phyloP scores from a whole-genome alignment of 2,329 filamentous ascomycete genomes.

The Aspergillus melleus region DNA sequence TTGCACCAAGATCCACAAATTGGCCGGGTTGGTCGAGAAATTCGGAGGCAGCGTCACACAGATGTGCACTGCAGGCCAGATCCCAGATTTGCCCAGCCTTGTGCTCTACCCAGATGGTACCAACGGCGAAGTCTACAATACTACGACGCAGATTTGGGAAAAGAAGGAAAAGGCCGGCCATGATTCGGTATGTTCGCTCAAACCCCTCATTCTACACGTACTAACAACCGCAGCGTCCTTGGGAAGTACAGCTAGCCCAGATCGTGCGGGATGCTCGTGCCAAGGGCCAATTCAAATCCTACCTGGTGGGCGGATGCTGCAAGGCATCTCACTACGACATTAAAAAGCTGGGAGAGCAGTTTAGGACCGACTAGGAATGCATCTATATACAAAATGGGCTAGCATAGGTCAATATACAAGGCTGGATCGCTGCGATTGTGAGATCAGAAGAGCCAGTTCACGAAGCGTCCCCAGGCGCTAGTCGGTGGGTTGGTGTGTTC shows the following conservation, averaged over 20 bases:
- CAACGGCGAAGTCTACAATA: slow-evolving; percentile 67
- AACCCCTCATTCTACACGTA: neutral
- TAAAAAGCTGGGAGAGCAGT: slow-evolving; percentile 26
- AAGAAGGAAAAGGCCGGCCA: slow-evolving; percentile 20
- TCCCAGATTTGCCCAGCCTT: slow-evolving; percentile 46
- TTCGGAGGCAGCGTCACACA: neutral
- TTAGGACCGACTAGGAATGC: slow-evolving; percentile 14
- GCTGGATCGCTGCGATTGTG: neutral
- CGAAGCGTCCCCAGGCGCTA: slow-evolving; percentile 23
- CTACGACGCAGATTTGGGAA: slow-evolving; percentile 61
- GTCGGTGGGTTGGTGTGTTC: slow-evolving; percentile 14
- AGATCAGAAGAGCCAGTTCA: slow-evolving; percentile 28
- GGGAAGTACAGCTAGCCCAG: slow-evolving; percentile 38
- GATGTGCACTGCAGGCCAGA: neutral
- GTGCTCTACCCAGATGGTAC: slow-evolving; percentile 70
- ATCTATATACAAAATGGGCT: slow-evolving; percentile 19
- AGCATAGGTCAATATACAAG: slow-evolving; percentile 17
- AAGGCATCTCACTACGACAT: slow-evolving; percentile 44
- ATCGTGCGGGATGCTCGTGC: slow-evolving; percentile 33
- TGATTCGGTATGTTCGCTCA: slow-evolving; percentile 12
- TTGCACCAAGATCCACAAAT: slow-evolving; percentile 52
- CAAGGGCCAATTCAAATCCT: slow-evolving; percentile 27
- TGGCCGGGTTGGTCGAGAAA: slow-evolving; percentile 14
- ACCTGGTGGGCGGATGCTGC: slow-evolving; percentile 50
- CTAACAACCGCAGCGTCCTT: slow-evolving; percentile 28